Conservation (phyloP, 768 basidiomycete species). For the Kwoniella bestiolae region DNA sequence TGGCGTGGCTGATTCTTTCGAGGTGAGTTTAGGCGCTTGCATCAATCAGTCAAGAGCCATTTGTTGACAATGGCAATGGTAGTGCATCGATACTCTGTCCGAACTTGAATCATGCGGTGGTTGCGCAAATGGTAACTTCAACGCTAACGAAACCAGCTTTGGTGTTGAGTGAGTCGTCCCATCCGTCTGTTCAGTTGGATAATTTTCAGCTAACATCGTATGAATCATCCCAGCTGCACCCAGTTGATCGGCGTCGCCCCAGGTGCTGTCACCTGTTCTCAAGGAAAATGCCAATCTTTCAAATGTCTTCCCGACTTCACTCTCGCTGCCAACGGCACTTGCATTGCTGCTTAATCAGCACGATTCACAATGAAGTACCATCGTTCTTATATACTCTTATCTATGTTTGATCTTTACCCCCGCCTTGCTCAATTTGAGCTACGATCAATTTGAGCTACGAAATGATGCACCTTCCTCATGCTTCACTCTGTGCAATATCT, state of each 20-base stretch:
- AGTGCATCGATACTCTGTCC: not conserved
- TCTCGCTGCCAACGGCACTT: not conserved
- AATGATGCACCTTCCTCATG: no score
- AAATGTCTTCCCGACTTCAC: not conserved
- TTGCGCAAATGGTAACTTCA: slow-evolving; percentile 10
- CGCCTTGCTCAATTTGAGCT: no score
- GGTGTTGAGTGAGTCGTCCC: slow-evolving; percentile 10
- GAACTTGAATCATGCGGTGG: slow-evolving; percentile 16
- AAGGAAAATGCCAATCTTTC: slow-evolving; percentile 12
- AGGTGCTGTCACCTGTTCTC: slow-evolving; percentile 23
- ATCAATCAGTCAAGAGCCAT: no score
- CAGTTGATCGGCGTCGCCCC: slow-evolving; percentile 9
- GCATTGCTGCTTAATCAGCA: not conserved
- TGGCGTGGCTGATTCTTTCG: not conserved
- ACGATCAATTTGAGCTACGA: no score
- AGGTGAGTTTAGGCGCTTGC: slow-evolving; percentile 1
- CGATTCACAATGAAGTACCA: not conserved
- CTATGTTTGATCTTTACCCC: no score
- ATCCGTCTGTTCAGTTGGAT: no score
- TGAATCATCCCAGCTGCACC: slow-evolving; percentile 11
- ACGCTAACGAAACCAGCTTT: not conserved
- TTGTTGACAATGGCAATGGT: not conserved
- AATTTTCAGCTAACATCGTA: not conserved
- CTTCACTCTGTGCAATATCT: no score
- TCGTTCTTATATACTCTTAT: no score